Conservation (phyloP, 768 basidiomycete genomes). For the Russula ochroleuca region DNA sequence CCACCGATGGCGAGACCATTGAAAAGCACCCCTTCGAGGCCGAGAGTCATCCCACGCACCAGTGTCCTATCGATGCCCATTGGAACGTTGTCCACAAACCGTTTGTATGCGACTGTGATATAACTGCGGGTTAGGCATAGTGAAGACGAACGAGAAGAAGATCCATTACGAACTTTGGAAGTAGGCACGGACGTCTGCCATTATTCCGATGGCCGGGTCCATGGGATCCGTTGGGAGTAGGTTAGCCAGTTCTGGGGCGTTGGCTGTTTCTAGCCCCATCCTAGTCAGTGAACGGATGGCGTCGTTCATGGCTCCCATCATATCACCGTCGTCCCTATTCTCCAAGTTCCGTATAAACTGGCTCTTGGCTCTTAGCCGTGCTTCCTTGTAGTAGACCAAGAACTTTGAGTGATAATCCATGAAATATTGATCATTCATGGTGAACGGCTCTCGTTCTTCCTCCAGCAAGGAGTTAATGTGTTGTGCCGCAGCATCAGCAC, state of each 20-base stretch:
- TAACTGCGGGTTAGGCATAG: not conserved
- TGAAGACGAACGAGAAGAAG: not conserved
- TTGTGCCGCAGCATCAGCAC: conserved; percentile 10
- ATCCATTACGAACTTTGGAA: conserved; percentile 55
- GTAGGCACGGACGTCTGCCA: conserved; percentile 69
- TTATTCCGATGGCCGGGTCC: conserved; percentile 55
- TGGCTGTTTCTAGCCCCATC: conserved; percentile 39
- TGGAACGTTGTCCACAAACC: conserved; percentile 54
- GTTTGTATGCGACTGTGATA: conserved; percentile 49
- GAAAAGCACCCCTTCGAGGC: conserved; percentile 43
- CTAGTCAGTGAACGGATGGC: conserved; percentile 38
- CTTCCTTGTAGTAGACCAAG: conserved; percentile 42
- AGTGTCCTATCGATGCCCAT: conserved; percentile 53
- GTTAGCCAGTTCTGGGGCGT: conserved; percentile 43
- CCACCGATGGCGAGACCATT: conserved; percentile 48
- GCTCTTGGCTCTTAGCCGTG: conserved; percentile 15
- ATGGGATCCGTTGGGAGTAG: conserved; percentile 48
- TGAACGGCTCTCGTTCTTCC: conserved; percentile 26
- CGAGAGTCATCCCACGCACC: conserved; percentile 42
- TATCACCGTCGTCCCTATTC: not conserved
- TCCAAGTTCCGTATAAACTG: not conserved
- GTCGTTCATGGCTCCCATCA: conserved; percentile 16
- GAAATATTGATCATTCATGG: conserved; percentile 30
- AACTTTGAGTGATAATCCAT: conserved; percentile 44
- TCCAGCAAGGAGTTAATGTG: conserved; percentile 20